phyloP scores from a whole-genome alignment of 2,329 filamentous ascomycete genomes.

The Arthrobotrys sinensis region DNA sequence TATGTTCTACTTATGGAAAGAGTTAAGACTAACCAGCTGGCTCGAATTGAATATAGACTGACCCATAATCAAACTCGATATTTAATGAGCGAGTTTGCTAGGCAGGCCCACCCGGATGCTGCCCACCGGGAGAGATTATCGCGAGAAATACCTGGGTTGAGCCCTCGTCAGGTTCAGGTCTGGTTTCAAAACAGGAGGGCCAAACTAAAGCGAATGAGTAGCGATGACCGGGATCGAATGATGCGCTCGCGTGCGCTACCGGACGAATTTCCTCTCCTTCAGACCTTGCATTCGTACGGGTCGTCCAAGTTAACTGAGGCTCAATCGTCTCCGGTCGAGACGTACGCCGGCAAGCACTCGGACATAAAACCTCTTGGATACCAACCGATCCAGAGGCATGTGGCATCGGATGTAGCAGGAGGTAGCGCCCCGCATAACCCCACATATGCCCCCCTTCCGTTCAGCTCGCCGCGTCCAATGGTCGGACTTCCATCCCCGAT shows the following conservation, averaged over 20 bases:
- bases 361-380: conserved; percentile 63
- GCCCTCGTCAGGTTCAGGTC: conserved; percentile 92
- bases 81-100: conserved; percentile 95
- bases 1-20: too few species aligned
- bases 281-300: conserved; percentile 73
- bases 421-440: conserved; percentile 62
- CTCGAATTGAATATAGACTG: conserved; percentile 73
- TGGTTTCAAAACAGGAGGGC: conserved; percentile 95
- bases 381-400: conserved; percentile 61
- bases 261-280: conserved; percentile 79
- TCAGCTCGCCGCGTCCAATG: conserved; percentile 62
- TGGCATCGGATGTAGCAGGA: conserved; percentile 57
- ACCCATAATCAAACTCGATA: conserved; percentile 98
- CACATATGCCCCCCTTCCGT: conserved; percentile 62
- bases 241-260: conserved; percentile 81
- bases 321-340: conserved; percentile 63
- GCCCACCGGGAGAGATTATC: conserved; percentile 89
- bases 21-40: background rate
- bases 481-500: conserved; percentile 64
- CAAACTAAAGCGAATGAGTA: conserved; percentile 80
- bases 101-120: conserved; percentile 93
- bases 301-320: conserved; percentile 63
- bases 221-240: conserved; percentile 79
- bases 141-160: conserved; percentile 90
- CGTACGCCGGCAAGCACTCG: conserved; percentile 61